Evolutionary conservation across 73 alveolate genomes (phyloP).

Genomic region (Effrenium voratum): DNA sequence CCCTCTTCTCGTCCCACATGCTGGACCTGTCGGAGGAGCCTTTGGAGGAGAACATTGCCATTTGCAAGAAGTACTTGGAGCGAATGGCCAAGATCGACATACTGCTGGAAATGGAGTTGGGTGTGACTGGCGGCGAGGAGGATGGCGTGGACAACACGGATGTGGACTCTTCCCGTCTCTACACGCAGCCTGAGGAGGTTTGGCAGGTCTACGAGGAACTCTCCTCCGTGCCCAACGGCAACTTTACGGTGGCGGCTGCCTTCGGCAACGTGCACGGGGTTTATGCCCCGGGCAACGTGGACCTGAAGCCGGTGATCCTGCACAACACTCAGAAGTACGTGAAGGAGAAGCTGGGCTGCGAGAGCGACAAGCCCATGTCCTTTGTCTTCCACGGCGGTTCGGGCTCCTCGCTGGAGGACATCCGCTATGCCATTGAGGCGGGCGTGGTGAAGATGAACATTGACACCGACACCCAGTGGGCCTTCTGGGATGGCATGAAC

Average conservation of each 20-base stretch:
- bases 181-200: constrained; percentile 55
- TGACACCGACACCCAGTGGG: constrained; percentile 82
- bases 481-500: constrained; percentile 71
- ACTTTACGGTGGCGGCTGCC: constrained; percentile 47
- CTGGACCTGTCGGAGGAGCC: constrained; percentile 51
- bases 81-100: constrained; percentile 10
- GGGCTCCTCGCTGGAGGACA: constrained; percentile 66
- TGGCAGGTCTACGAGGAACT: constrained; percentile 56
- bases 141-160: constrained; percentile 73
- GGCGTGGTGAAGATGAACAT: constrained; percentile 87
- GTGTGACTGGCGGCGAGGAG: constrained; percentile 76
- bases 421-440: constrained; percentile 50
- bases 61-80: constrained; percentile 38
- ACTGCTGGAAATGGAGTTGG: constrained; percentile 51
- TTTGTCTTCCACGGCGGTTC: constrained; percentile 65
- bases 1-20: constrained; percentile 83
- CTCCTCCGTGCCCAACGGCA: constrained; percentile 36
- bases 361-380: constrained; percentile 29
- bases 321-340: constrained; percentile 12
- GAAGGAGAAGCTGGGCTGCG: constrained; percentile 51
- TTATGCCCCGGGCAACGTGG: constrained; percentile 67
- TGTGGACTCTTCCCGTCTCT: constrained; percentile 43
- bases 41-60: constrained; percentile 15
- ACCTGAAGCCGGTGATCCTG: constrained; percentile 46
- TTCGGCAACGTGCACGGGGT: constrained; percentile 77